Evolutionary conservation across 2,329 filamentous ascomycete genomes (phyloP), one percentile per base, ranked within the genome.

Genomic region (Cladophialophora bantiana): DNA sequence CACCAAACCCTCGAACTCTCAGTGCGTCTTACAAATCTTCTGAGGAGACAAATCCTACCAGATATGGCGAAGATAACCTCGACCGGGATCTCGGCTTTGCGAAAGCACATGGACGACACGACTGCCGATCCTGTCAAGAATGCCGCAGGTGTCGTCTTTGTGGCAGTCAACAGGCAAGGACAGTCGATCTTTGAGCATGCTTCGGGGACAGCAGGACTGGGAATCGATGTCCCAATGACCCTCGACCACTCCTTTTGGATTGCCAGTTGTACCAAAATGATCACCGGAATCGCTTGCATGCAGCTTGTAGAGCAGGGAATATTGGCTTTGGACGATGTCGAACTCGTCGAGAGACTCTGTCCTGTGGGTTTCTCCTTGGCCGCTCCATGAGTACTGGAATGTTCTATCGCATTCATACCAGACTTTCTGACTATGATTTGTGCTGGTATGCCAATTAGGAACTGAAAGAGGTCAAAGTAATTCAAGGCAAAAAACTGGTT

Each of bases 261-360:
- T 4, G 85, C 85, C 0, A 86, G 84, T 0, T 86, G 83, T 72
- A 86, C 86, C 12, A 88, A 88, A 75, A 78, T 86, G 78, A 75
- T 87, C 10, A 77, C 80, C 0, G 83, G 79, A 0, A 75, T 87
- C 12, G 83, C 84, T 0, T 82, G 79, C 54, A 86, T 88, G 83
- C 85, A 88, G 73, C 80, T 86, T 0, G 85, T 87, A 1, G 86
- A 88, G 71, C 76, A 80, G 58, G 84, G 83, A 0, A 68, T 73
- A 7, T 70, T 87, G n/a, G 75, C 70, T 0, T 76, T 88, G 0
- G 85, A 88, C 58, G 81, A 86, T 64, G 77, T 75, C 0, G 76
- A 78, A 0, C 78, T 83, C 59, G 74, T 83, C 0, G 84, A 85
- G 66, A 75, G 70, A 2, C 15, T 82, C 77, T 18, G 85, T 83